Evolutionary conservation across 2,329 filamentous ascomycete species (phyloP), one percentile per base, ranked within the genome.

Genomic region (Lasiodiplodia sp.): DNA sequence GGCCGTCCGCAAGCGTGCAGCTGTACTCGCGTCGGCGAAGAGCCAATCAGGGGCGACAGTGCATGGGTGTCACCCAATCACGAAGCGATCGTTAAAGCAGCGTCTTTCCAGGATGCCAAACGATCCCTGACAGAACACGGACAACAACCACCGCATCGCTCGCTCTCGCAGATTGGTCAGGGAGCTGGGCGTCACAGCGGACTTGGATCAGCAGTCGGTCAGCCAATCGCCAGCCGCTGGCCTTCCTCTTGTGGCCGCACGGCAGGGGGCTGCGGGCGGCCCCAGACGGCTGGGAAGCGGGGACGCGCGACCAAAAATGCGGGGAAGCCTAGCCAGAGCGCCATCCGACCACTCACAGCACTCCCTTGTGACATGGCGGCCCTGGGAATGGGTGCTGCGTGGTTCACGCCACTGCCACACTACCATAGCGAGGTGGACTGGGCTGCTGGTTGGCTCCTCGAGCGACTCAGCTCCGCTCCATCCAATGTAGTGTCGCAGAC

Each of bases 211-310:
- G 31, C 44, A 38, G 60, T 25, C 21, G 44, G 28, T 52, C 60
- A 38, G 47, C 60, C 60, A 64, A 64, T 64, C 6, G 12, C 60
- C 44, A 37, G 31, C 40, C 58, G 16, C 58, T 7, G 12, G 44
- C 58, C 58, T 52, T 64, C 60, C 44, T 34, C 23, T 52, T 52
- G 60, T 31, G 60, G 60, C 47, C 60, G 11, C 28, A 14, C 21
- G 60, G 40, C 60, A 64, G 60, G 60, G 60, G 44, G 40, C 37
- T 64, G 47, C 60, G 60, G 60, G 47, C 60, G 60, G 60, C 60
- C 60, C 60, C 60, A 64, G 60, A 64, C 60, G 60, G 44, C 60
- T 64, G 60, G 60, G 52, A 64, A 64, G 60, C 60, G 60, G 60
- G 60, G 60, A 52, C 28, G 31, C 31, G 40, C 25, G 25, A 64